Conservation (phyloP, 2,329 filamentous ascomycete genomes). For the Coniella lustricola region DNA sequence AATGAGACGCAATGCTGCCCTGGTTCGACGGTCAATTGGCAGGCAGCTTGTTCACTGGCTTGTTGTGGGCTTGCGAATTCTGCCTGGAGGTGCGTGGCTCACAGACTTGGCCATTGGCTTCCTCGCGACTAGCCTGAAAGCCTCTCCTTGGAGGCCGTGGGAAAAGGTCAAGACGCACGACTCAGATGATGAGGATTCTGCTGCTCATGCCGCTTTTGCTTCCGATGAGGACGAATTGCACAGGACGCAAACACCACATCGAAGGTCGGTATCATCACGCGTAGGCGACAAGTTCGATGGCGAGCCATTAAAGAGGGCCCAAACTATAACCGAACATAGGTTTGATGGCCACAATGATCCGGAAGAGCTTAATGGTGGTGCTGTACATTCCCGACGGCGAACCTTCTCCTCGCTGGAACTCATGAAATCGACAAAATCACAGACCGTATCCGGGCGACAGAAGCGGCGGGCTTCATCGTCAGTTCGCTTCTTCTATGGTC, state of each 20-base stretch:
- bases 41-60: constrained; percentile 25
- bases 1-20: constrained; percentile 53
- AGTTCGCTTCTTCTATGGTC: constrained; percentile 66
- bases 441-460: constrained; percentile 57
- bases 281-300: not conserved
- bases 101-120: not conserved
- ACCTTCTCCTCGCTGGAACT: constrained; percentile 41
- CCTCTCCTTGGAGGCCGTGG: constrained; percentile 23
- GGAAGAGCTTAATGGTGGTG: not conserved
- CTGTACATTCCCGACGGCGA: constrained; percentile 33
- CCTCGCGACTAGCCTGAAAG: constrained; percentile 19
- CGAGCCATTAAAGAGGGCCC: constrained; percentile 1
- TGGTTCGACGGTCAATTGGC: constrained; percentile 29
- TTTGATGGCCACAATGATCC: not conserved
- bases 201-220: constrained; percentile 24
- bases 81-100: constrained; percentile 15
- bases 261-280: constrained; percentile 1
- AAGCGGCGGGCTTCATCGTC: constrained; percentile 59
- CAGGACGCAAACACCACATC: not conserved
- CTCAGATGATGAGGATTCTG: constrained; percentile 25
- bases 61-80: constrained; percentile 22
- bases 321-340: not conserved
- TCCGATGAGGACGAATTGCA: constrained; percentile 22
- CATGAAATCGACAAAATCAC: constrained; percentile 34
- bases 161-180: constrained; percentile 25